Conservation (phyloP, 2,329 filamentous ascomycete genomes). For the Colletotrichum sp. region DNA sequence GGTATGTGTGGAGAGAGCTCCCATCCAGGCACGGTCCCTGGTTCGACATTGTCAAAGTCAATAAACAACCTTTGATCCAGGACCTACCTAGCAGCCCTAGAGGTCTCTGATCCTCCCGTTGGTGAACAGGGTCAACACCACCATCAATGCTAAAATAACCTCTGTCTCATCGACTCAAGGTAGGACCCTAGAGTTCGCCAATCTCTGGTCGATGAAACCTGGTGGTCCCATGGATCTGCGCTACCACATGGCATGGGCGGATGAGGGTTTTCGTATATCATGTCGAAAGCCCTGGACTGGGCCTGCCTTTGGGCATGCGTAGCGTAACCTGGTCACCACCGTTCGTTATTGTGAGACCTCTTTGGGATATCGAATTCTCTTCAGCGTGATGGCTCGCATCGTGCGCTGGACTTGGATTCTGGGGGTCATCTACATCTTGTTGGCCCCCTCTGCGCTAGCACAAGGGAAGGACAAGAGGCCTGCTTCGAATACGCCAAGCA, state of each 20-base stretch:
- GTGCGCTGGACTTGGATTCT: not conserved
- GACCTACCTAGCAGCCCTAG: not conserved
- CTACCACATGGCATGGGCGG: not conserved
- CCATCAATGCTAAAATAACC: slow-evolving; percentile 18
- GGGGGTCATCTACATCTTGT: not conserved
- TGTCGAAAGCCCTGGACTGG: not conserved
- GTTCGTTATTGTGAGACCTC: not conserved
- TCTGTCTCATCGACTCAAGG: slow-evolving; percentile 5
- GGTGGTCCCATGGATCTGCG: not conserved
- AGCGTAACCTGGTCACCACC: not conserved
- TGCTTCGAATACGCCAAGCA: not conserved
- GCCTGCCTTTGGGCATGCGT: rapidly evolving
- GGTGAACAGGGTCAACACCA: not conserved
- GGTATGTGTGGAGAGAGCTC: not conserved
- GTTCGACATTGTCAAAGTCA: not conserved
- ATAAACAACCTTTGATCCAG: not conserved
- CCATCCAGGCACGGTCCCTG: not conserved
- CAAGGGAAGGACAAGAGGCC: not conserved
- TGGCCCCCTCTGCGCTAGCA: not conserved
- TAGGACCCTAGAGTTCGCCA: not conserved
- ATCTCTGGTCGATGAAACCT: not conserved
- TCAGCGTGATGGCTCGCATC: not conserved
- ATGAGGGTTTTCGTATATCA: not conserved
- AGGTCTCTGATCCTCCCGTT: not conserved
- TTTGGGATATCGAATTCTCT: no score